phyloP scores from a whole-genome alignment of 768 basidiomycete genomes.

The Lenzites betulinus region DNA sequence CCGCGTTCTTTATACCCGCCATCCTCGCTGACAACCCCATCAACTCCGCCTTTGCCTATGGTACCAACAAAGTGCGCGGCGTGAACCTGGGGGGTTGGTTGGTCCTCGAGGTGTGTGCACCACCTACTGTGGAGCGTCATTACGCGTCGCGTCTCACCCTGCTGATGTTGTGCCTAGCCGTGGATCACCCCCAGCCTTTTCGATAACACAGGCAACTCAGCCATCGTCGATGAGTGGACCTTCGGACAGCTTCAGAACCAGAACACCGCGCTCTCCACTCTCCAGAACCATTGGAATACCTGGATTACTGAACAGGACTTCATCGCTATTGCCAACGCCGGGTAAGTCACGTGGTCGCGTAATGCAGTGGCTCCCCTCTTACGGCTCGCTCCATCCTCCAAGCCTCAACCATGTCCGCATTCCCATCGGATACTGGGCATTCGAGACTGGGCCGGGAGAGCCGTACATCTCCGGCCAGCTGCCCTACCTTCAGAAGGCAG shows the following conservation, averaged over 20 bases:
- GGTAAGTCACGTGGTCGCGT: constrained; percentile 45
- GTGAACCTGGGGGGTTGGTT: constrained; percentile 81
- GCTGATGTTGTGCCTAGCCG: constrained; percentile 41
- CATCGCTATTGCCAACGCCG: constrained; percentile 68
- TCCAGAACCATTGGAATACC: constrained; percentile 75
- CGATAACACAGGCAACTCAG: constrained; percentile 57
- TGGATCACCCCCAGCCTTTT: constrained; percentile 82
- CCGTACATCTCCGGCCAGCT: constrained; percentile 80
- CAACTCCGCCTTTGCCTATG: constrained; percentile 69
- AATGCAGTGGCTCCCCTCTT: not conserved
- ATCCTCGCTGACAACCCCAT: constrained; percentile 36
- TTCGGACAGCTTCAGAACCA: constrained; percentile 64
- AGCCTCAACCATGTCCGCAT: constrained; percentile 80
- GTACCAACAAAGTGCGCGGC: constrained; percentile 72
- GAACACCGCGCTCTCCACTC: constrained; percentile 47
- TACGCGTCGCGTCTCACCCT: constrained; percentile 8
- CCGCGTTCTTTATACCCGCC: constrained; percentile 32
- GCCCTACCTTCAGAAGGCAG: constrained; percentile 65
- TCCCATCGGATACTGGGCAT: constrained; percentile 91
- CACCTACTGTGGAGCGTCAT: not conserved
- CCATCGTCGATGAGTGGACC: constrained; percentile 78
- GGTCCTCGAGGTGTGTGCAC: constrained; percentile 46
- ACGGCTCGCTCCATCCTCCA: constrained; percentile 8
- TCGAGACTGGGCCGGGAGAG: constrained; percentile 75
- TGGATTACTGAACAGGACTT: constrained; percentile 82